Conservation (phyloP, 768 basidiomycete species). For the Lepiota brunneoincarnata region DNA sequence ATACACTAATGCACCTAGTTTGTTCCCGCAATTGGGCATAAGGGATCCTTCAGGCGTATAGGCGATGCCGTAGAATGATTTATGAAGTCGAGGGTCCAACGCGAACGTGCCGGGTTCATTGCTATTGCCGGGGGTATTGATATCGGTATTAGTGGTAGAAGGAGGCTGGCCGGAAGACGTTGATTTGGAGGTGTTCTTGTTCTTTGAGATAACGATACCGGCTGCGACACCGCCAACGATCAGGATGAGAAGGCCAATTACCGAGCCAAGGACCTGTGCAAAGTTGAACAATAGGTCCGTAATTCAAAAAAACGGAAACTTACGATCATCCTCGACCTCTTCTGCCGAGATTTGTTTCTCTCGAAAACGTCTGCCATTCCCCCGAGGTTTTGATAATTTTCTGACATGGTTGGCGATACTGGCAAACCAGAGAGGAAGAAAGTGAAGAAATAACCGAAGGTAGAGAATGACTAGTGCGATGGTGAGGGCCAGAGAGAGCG, state of each 20-base stretch:
- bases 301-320: constrained; percentile 23
- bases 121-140: constrained; percentile 12
- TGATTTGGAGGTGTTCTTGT: constrained; percentile 29
- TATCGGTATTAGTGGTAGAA: neutral
- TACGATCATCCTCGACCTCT: constrained; percentile 58
- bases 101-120: constrained; percentile 72
- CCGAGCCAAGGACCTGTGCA: constrained; percentile 49
- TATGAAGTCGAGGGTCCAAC: constrained; percentile 62
- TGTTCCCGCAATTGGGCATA: constrained; percentile 64
- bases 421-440: constrained; percentile 11
- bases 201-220: constrained; percentile 64
- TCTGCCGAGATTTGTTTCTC: constrained; percentile 25
- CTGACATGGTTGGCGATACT: constrained; percentile 18
- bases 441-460: constrained; percentile 3
- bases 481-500: neutral
- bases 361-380: constrained; percentile 26
- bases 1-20: constrained; percentile 29
- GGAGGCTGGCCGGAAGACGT: constrained; percentile 7
- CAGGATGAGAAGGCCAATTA: constrained; percentile 46
- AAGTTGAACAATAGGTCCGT: neutral
- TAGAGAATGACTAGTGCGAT: constrained; percentile 9
- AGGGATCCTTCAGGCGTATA: constrained; percentile 78
- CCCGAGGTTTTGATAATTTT: constrained; percentile 14
- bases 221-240: constrained; percentile 58
- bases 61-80: constrained; percentile 82